These are phyloP conservation scores for Corylus avellana DNA, from an alignment of 306 rosid genomes.

Conservation along the genomic window DNA sequence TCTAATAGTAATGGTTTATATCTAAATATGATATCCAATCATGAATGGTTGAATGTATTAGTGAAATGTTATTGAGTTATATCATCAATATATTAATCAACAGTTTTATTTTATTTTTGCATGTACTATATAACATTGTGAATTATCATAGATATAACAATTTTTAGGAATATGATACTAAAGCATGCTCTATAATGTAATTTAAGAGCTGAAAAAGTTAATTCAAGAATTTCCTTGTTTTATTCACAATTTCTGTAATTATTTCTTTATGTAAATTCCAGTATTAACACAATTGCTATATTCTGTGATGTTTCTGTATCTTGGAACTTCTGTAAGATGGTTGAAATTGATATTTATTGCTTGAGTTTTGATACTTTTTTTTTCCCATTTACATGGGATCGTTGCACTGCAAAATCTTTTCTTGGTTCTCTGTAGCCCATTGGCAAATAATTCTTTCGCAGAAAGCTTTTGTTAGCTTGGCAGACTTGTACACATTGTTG, in stretches of 20 bases:
- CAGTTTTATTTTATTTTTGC: background rate
- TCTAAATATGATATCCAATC: no score
- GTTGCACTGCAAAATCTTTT: background rate
- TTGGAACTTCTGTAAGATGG: background rate
- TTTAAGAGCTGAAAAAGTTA: no score
- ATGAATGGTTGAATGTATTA: no score
- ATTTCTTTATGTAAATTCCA: background rate
- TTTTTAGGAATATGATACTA: background rate
- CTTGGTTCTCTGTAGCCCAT: background rate
- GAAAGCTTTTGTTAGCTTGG: background rate
- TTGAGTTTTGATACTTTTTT: background rate
- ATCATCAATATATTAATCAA: background rate
- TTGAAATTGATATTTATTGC: background rate
- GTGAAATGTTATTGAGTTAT: background rate
- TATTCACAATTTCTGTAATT: no score
- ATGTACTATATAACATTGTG: background rate
- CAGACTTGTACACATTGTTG: background rate
- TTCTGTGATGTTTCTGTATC: background rate
- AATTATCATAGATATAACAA: no score
- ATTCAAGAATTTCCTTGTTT: no score
- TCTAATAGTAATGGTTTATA: background rate
- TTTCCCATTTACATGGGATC: background rate
- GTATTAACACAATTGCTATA: background rate
- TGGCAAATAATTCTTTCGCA: background rate
- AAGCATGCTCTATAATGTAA: background rate